Conservation (phyloP, 2,329 filamentous ascomycete species). For the Coniochaeta sp. region DNA sequence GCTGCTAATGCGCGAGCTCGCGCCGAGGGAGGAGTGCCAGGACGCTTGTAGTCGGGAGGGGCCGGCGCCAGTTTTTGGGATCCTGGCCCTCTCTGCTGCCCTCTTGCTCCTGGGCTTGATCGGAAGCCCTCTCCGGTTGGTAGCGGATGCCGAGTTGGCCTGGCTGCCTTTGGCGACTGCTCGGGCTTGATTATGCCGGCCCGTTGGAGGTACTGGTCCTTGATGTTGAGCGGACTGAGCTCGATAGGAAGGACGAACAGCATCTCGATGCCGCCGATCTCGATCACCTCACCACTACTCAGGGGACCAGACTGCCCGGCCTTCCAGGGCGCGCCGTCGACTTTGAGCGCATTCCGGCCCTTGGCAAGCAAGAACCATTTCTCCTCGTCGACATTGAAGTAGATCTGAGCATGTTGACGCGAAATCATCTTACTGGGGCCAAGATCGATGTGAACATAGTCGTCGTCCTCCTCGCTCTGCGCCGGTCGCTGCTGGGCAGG, state of each 20-base stretch:
- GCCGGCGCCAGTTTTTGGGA: conserved; percentile 49
- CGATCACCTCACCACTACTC: conserved; percentile 82
- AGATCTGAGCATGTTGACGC: conserved; percentile 67
- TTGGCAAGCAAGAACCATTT: conserved; percentile 83
- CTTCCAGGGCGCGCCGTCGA: conserved; percentile 68
- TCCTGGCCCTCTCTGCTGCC: conserved; percentile 12
- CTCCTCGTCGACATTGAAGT: conserved; percentile 59
- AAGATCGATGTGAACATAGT: conserved; percentile 76
- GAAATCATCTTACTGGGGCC: conserved; percentile 79
- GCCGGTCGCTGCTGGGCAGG: conserved; percentile 21
- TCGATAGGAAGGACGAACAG: conserved; percentile 91
- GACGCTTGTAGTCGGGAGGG: conserved; percentile 52
- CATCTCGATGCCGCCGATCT: conserved; percentile 93
- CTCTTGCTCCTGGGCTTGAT: conserved; percentile 11
- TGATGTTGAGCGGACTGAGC: conserved; percentile 57
- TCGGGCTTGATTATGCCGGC: conserved; percentile 42
- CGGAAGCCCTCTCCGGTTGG: conserved; percentile 16
- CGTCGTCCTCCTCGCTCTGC: conserved; percentile 36
- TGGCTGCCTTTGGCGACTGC: conserved; percentile 9
- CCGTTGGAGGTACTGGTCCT: conserved; percentile 62
- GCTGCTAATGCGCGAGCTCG: conserved; percentile 23
- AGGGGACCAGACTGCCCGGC: conserved; percentile 59
- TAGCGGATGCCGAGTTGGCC: conserved; percentile 15
- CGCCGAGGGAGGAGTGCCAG: conserved; percentile 51
- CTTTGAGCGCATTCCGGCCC: conserved; percentile 82